Percentiles rank a stretch among this genome's conserved stretches.
phyloP scores from a whole-genome alignment of 768 basidiomycete species.

The Tylopilus cervinicoccineus region DNA sequence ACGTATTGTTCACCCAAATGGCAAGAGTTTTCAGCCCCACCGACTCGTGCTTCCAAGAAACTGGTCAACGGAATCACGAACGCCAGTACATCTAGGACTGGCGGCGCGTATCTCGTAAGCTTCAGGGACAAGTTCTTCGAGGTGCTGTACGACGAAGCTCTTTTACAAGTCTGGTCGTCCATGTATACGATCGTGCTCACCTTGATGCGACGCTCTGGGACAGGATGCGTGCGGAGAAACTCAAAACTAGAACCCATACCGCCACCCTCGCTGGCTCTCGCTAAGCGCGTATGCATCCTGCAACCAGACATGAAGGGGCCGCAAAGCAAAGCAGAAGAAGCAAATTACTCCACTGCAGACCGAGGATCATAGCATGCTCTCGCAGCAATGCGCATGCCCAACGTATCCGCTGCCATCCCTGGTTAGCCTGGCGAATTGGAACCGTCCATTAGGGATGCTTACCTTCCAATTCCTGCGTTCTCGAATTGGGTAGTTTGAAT shows the following conservation, averaged over 20 bases:
- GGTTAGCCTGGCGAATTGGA: constrained; percentile 1
- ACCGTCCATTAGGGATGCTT: neutral
- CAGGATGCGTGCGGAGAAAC: constrained; percentile 82
- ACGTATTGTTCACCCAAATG: neutral
- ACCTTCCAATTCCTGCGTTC: constrained; percentile 82
- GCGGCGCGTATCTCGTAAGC: constrained; percentile 51
- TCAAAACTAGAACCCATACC: constrained; percentile 35
- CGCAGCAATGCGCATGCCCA: constrained; percentile 78
- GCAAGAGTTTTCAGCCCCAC: constrained; percentile 4
- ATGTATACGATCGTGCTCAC: constrained; percentile 35
- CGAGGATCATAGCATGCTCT: constrained; percentile 84
- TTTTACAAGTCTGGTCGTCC: neutral
- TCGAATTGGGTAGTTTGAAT: constrained; percentile 76
- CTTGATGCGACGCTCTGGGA: constrained; percentile 65
- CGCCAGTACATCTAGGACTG: constrained; percentile 50
- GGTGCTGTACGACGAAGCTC: constrained; percentile 32
- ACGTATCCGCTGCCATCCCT: constrained; percentile 62
- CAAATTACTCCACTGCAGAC: constrained; percentile 61
- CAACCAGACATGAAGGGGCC: neutral
- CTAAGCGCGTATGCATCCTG: constrained; percentile 73
- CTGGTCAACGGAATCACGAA: constrained; percentile 32
- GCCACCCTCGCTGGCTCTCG: constrained; percentile 44
- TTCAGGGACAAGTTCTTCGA: constrained; percentile 54
- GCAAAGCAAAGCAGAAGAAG: neutral
- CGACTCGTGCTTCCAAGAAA: constrained; percentile 18